Evolutionary conservation across 352 stramenopile genomes (phyloP).

Genomic region (Phytophthora lateralis): DNA sequence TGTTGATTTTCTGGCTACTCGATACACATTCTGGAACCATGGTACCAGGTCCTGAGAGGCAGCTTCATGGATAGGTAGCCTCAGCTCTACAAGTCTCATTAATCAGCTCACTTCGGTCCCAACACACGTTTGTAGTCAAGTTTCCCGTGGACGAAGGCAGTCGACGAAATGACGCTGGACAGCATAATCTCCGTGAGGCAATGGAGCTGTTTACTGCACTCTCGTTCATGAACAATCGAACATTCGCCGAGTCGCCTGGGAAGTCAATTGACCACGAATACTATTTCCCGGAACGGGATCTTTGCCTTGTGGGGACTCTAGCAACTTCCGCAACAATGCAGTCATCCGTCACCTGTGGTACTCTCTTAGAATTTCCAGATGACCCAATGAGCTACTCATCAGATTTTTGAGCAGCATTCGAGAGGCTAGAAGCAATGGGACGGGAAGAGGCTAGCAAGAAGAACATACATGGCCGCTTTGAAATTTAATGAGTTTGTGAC

Average conservation of each 20-base stretch:
- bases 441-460: background rate
- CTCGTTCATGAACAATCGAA: background rate
- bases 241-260: background rate
- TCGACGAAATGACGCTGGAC: background rate
- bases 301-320: background rate
- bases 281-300: background rate
- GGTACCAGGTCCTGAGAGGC: background rate
- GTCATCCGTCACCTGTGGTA: background rate
- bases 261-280: background rate
- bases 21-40: background rate
- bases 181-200: slow-evolving; percentile 5
- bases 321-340: background rate
- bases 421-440: background rate
- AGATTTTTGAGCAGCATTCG: slow-evolving; percentile 1
- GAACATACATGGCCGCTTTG: background rate
- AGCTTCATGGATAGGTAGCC: background rate
- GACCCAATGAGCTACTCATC: slow-evolving; percentile 2
- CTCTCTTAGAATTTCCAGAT: background rate
- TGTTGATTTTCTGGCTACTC: background rate
- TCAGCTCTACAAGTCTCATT: background rate
- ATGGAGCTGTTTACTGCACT: slow-evolving; percentile 10
- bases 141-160: background rate
- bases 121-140: background rate
- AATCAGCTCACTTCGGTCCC: background rate
- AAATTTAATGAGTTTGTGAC: background rate